Base-by-base conservation (phyloP, 495 filamentous ascomycete species). In the Penicillium simplicissimum region DNA sequence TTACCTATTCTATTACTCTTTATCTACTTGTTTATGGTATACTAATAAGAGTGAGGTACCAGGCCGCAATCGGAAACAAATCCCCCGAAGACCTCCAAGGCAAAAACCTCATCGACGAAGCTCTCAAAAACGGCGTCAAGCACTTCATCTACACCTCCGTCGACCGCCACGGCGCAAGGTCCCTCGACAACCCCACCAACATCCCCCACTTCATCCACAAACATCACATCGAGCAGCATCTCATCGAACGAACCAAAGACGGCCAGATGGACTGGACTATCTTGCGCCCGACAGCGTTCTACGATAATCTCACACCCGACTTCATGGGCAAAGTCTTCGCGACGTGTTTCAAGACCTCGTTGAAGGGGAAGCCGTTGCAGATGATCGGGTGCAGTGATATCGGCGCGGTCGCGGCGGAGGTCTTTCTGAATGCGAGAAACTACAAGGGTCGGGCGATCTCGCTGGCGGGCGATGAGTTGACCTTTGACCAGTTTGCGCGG, bases 91-190 rank as follows among this genome's bases (percentile, higher is more conserved):
- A 84, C 61, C 58, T 67, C 8, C 88, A 91, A 69, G 89, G 86
- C n/a, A 86, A 82, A 51, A 74, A 70, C 1, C 71, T 91, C 19
- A 74, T 91, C 61, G 85, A 90, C 57, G 81, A 76, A 10, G 76
- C 84, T 2, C 60, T 92, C 47, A 77, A 77, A 36, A 70, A 82
- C 14, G 78, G 81, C 17, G 85, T 91, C 57, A 75, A 79, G 45
- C 80, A 84, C 67, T 87, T 91, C 70, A 83, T 91, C 17, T 89
- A 89, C 72, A 79, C 75, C 23, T 87, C 84, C 35, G 87, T 90
- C 11, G 89, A 91, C 62, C 85, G 88, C 19, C 85, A 88, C 19
- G 87, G 87, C 53, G 88, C 87, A 48, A 79, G 85, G 31, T 84
- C 80, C 54, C 81, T 79, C 65, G 63, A 75, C 15, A 87, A 82